phyloP scores from a whole-genome alignment of 2,329 filamentous ascomycete genomes.

The Fusarium sp. region DNA sequence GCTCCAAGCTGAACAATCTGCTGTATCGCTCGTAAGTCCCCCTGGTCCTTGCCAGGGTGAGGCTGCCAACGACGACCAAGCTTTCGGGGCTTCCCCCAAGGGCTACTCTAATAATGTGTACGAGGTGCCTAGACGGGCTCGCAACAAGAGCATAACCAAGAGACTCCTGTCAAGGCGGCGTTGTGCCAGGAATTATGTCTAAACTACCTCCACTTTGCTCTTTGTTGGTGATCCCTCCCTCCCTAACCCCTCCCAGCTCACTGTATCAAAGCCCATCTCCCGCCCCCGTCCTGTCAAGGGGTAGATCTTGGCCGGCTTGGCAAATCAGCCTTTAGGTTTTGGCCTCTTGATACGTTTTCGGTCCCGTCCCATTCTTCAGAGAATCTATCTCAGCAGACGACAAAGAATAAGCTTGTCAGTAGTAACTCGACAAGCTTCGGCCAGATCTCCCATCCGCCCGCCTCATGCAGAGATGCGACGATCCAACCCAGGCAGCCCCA shows the following conservation, averaged over 20 bases:
- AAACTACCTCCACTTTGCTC: constrained; percentile 30
- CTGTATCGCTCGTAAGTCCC: constrained; percentile 25
- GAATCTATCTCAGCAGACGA: neutral
- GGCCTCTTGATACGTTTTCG: constrained; percentile 2
- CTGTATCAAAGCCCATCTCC: constrained; percentile 28
- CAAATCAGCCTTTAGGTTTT: constrained; percentile 16
- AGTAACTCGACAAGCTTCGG: constrained; percentile 24
- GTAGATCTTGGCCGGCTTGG: constrained; percentile 25
- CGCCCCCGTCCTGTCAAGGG: constrained; percentile 20
- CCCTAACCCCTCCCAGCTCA: constrained; percentile 14
- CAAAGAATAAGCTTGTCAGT: constrained; percentile 3
- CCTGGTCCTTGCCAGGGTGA: constrained; percentile 32
- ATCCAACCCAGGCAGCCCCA: constrained; percentile 27
- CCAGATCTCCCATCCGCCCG: constrained; percentile 34
- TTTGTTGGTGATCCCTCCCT: constrained; percentile 24
- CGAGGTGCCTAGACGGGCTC: neutral
- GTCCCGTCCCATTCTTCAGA: constrained; percentile 5
- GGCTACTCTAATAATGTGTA: neutral
- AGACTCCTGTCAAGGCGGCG: neutral
- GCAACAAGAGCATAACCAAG: constrained; percentile 4
- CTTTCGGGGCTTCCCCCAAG: constrained; percentile 8
- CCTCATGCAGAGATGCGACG: constrained; percentile 30
- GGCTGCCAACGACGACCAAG: constrained; percentile 24
- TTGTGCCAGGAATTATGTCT: constrained; percentile 21
- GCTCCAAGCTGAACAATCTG: constrained; percentile 33